Percentiles rank a stretch among this genome's conserved stretches.
These are phyloP conservation scores for Haematococcus lacustris DNA, from an alignment of 139 green algal genomes.

Conservation along the genomic window DNA sequence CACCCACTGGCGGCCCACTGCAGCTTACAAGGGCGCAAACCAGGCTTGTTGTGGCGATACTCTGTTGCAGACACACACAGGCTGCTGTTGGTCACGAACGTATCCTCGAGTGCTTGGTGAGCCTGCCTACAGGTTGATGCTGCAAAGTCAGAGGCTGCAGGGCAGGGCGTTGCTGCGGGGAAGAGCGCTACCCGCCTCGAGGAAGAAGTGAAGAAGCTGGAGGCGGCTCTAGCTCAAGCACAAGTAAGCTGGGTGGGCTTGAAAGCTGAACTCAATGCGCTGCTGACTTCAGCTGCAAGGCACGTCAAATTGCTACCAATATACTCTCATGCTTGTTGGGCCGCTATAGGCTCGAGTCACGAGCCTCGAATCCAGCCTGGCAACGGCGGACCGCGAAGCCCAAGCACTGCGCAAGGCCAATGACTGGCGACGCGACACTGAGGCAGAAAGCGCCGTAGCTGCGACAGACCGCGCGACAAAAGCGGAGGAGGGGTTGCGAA, in stretches of 20 bases:
- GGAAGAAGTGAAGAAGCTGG: conserved; percentile 6
- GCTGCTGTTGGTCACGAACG: too few species aligned
- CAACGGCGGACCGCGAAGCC: neutral
- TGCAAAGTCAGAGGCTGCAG: neutral
- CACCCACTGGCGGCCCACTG: too few species aligned
- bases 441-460: neutral
- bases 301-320: neutral
- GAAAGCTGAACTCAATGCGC: neutral
- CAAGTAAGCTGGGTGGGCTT: neutral
- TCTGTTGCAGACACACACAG: too few species aligned
- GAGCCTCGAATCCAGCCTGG: conserved; percentile 1
- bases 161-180: neutral
- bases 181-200: too few species aligned
- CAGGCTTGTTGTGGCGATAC: too few species aligned
- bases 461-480: neutral
- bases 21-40: too few species aligned
- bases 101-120: too few species aligned
- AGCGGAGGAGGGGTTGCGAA: neutral
- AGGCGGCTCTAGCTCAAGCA: conserved; percentile 3
- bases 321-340: neutral
- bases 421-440: neutral
- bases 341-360: neutral
- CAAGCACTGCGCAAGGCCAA: neutral
- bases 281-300: neutral
- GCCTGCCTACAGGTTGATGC: too few species aligned